Conservation (phyloP, 2,329 filamentous ascomycete genomes). For the Clonostachys sp. region DNA sequence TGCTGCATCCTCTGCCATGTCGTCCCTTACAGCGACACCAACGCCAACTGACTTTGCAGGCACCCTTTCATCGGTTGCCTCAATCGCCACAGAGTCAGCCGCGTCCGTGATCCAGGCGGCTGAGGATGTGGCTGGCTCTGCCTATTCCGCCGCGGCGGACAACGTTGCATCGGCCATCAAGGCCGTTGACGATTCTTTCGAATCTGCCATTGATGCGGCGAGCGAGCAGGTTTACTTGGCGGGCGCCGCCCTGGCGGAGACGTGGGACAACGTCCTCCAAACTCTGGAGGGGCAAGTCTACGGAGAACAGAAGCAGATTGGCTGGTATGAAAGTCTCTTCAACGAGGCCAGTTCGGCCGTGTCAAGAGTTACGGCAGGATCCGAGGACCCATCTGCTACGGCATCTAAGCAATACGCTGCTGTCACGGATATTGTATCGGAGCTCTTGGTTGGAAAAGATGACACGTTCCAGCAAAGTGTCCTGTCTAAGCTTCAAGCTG, state of each 20-base stretch:
- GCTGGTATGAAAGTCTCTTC: slow-evolving; percentile 45
- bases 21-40: slow-evolving; percentile 52
- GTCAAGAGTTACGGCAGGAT: slow-evolving; percentile 29
- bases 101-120: slow-evolving; percentile 39
- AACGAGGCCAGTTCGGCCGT: slow-evolving; percentile 48
- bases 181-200: slow-evolving; percentile 29
- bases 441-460: slow-evolving; percentile 73
- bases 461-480: slow-evolving; percentile 79
- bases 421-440: slow-evolving; percentile 68
- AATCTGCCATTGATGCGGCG: slow-evolving; percentile 39
- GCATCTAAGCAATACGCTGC: slow-evolving; percentile 62
- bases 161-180: slow-evolving; percentile 31
- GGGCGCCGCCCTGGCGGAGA: slow-evolving; percentile 29
- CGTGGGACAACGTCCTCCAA: slow-evolving; percentile 42
- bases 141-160: slow-evolving; percentile 36
- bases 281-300: slow-evolving; percentile 68
- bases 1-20: slow-evolving; percentile 67
- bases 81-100: slow-evolving; percentile 40
- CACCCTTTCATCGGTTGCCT: slow-evolving; percentile 43
- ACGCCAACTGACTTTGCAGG: slow-evolving; percentile 42
- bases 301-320: slow-evolving; percentile 55
- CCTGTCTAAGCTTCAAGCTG: slow-evolving; percentile 64
- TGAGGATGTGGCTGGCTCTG: slow-evolving; percentile 46
- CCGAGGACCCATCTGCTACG: slow-evolving; percentile 52
- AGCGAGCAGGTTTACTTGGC: slow-evolving; percentile 28